Conservation (phyloP, 163 green algal species). For the Chloromonas sp. region DNA sequence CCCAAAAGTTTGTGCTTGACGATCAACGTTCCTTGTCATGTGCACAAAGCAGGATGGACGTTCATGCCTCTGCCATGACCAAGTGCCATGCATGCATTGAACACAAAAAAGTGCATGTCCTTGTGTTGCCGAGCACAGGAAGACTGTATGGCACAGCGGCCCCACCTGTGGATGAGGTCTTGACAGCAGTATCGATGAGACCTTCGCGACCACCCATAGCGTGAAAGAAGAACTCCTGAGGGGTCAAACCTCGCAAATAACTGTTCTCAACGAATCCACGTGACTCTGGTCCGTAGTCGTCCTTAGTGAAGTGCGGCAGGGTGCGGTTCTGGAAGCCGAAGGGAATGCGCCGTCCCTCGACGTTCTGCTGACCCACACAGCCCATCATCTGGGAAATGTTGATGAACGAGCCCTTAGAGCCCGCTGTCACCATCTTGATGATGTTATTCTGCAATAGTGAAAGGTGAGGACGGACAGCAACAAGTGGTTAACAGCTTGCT, state of each 20-base stretch:
- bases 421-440: conserved; percentile 90
- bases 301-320: conserved; percentile 93
- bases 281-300: conserved; percentile 93
- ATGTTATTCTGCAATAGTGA: conserved; percentile 88
- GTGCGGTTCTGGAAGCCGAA: conserved; percentile 91
- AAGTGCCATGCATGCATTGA: too few species aligned
- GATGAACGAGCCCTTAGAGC: conserved; percentile 97
- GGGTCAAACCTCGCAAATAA: conserved; percentile 91
- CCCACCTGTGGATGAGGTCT: conserved; percentile 86
- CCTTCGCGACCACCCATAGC: conserved; percentile 98
- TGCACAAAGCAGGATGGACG: too few species aligned
- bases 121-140: too few species aligned
- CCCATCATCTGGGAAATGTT: conserved; percentile 99
- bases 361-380: conserved; percentile 99
- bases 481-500: too few species aligned
- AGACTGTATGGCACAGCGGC: too few species aligned
- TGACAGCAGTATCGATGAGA: conserved; percentile 98
- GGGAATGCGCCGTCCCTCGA: conserved; percentile 98
- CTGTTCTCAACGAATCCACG: conserved; percentile 98
- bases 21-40: too few species aligned
- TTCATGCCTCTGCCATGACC: too few species aligned
- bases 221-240: conserved; percentile 99
- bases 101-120: too few species aligned
- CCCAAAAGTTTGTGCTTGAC: too few species aligned
- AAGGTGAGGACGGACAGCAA: too few species aligned